Conservation (phyloP, 306 rosid species). For the Prunus armeniaca region DNA sequence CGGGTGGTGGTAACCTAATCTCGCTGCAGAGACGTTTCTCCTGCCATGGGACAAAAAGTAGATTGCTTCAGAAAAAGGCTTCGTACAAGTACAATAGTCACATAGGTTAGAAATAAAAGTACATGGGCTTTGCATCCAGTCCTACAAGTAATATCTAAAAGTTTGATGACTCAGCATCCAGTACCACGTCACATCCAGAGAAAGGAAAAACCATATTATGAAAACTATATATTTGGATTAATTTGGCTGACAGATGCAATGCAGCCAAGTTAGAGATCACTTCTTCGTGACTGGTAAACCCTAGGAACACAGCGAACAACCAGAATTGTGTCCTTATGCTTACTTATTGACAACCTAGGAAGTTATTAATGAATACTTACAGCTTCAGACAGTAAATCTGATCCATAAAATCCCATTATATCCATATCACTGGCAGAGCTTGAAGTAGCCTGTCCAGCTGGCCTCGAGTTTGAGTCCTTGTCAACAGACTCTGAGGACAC, state of each 20-base stretch:
- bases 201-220: too few relatives aligned
- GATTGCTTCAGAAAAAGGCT: conserved; percentile 6
- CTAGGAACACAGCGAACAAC: background rate
- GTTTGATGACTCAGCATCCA: background rate
- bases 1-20: conserved; percentile 52
- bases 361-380: conserved; percentile 47
- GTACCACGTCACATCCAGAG: too few relatives aligned
- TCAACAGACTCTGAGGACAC: conserved; percentile 52
- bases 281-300: background rate
- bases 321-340: background rate
- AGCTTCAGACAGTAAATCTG: conserved; percentile 78
- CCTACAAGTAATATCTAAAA: background rate
- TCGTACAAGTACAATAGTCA: background rate
- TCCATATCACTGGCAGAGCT: conserved; percentile 60
- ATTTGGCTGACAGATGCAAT: background rate
- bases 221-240: too few relatives aligned
- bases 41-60: conserved; percentile 38
- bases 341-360: background rate
- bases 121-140: background rate
- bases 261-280: background rate
- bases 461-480: conserved; percentile 61
- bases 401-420: conserved; percentile 56
- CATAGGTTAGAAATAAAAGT: background rate
- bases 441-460: conserved; percentile 56
- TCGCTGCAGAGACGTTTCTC: conserved; percentile 80